Percentiles rank a stretch among this genome's conserved stretches.
Conservation (phyloP, 2,329 filamentous ascomycete genomes). For the Colletotrichum zoysiae region DNA sequence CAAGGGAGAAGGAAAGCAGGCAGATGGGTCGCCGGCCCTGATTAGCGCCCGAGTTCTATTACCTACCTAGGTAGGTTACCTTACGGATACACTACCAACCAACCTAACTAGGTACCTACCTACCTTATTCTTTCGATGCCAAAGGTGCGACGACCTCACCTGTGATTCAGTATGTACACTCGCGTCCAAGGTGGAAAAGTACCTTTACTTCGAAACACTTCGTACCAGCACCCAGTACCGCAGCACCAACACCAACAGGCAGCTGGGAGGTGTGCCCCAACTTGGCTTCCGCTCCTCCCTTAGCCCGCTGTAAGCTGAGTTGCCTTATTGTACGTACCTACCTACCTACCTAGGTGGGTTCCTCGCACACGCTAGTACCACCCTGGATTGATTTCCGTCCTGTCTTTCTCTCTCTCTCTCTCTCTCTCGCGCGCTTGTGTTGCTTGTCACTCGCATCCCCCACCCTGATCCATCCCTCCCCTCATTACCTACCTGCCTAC, state of each 20-base stretch:
- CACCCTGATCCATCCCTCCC: constrained; percentile 20
- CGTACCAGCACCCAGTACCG: not conserved
- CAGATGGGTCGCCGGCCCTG: constrained; percentile 10
- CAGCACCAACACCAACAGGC: not conserved
- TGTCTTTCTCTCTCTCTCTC: too few species aligned
- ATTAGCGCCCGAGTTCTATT: constrained; percentile 1
- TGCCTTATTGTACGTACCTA: not conserved
- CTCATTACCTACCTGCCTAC: constrained; percentile 4
- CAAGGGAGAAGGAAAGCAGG: not conserved
- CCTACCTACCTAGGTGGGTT: too few species aligned
- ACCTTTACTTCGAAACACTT: constrained; percentile 5
- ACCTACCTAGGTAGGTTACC: too few species aligned
- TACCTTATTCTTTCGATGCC: not conserved
- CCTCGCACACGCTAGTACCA: not conserved
- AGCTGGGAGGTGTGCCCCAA: not conserved
- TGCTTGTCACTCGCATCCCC: constrained; percentile 27
- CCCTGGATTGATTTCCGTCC: constrained; percentile 22
- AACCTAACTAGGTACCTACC: too few species aligned
- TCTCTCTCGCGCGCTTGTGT: too few species aligned
- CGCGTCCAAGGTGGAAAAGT: not conserved
- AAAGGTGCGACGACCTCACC: not conserved
- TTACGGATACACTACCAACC: too few species aligned
- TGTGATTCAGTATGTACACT: not conserved
- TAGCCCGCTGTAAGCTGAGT: constrained; percentile 8
- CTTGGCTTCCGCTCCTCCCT: constrained; percentile 38